Evolutionary conservation across 495 filamentous ascomycete genomes (phyloP).

Genomic region (Cercophora sp.): DNA sequence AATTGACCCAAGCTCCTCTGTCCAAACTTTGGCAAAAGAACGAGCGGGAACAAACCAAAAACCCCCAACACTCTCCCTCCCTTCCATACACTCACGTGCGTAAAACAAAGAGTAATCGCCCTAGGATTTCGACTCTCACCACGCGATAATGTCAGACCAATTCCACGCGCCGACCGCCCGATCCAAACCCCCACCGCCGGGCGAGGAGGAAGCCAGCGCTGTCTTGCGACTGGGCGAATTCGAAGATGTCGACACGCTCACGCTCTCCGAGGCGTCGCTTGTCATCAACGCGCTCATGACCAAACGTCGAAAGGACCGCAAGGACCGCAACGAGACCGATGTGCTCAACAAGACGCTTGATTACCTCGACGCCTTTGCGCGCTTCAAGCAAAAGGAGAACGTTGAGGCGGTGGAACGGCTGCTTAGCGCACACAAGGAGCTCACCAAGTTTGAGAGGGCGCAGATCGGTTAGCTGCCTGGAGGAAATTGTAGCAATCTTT

Average conservation of each 20-base stretch:
- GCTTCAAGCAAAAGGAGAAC: conserved; percentile 91
- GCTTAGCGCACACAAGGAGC: conserved; percentile 66
- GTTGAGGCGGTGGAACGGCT: conserved; percentile 87
- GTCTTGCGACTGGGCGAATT: conserved; percentile 89
- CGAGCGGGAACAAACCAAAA: too few relatives aligned
- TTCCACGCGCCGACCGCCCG: conserved; percentile 57
- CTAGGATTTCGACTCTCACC: too few relatives aligned
- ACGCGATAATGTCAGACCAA: conserved; percentile 30
- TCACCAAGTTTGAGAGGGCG: conserved; percentile 87
- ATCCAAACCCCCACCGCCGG: conserved; percentile 64
- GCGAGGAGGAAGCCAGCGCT: conserved; percentile 82
- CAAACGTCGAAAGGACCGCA: conserved; percentile 61
- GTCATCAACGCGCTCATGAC: conserved; percentile 83
- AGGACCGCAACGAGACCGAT: conserved; percentile 65
- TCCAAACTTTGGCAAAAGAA: too few relatives aligned
- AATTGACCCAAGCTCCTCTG: too few relatives aligned
- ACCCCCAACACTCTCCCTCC: too few relatives aligned
- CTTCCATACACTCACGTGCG: too few relatives aligned
- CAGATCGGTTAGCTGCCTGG: conserved; percentile 68
- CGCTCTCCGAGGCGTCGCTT: conserved; percentile 83
- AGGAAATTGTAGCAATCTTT: background rate
- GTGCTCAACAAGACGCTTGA: conserved; percentile 79
- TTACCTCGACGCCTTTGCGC: conserved; percentile 88
- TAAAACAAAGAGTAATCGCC: too few relatives aligned
- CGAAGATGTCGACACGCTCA: conserved; percentile 79